phyloP scores from a whole-genome alignment of 2,329 filamentous ascomycete species.

The Hymenotorrendiella dingleyae region DNA sequence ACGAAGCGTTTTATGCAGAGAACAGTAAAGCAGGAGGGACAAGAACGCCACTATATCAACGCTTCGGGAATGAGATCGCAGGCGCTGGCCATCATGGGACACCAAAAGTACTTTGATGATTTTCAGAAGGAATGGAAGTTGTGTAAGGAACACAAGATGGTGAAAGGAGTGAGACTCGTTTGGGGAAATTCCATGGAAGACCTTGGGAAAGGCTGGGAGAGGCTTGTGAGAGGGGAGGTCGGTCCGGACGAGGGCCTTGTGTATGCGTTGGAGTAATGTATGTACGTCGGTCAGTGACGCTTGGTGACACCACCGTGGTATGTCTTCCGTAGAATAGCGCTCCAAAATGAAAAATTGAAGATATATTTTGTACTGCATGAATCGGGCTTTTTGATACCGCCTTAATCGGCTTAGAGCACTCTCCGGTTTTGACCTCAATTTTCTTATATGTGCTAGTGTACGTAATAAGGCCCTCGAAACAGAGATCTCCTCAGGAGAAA shows the following conservation, averaged over 20 bases:
- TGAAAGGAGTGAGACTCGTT: constrained; percentile 14
- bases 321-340: too few relatives aligned
- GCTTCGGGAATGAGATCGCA: constrained; percentile 13
- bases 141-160: constrained; percentile 13
- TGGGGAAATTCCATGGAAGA: constrained; percentile 23
- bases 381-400: too few relatives aligned
- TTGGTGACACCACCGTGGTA: too few relatives aligned
- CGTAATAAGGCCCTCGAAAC: too few relatives aligned
- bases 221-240: constrained; percentile 18
- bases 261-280: constrained; percentile 12
- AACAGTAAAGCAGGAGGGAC: neutral
- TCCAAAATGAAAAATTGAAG: too few relatives aligned
- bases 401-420: too few relatives aligned
- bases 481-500: too few relatives aligned
- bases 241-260: constrained; percentile 18
- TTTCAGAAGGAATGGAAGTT: constrained; percentile 9
- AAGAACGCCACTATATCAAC: constrained; percentile 16
- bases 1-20: constrained; percentile 11
- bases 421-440: too few relatives aligned
- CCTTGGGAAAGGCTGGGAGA: constrained; percentile 20
- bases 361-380: too few relatives aligned
- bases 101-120: constrained; percentile 16
- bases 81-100: constrained; percentile 12
- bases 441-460: too few relatives aligned
- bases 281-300: too few relatives aligned